Percentiles rank a stretch among this genome's conserved stretches.
These are phyloP conservation scores for Claviceps sp. DNA, from an alignment of 2,329 filamentous ascomycete species.

Conservation along the genomic window DNA sequence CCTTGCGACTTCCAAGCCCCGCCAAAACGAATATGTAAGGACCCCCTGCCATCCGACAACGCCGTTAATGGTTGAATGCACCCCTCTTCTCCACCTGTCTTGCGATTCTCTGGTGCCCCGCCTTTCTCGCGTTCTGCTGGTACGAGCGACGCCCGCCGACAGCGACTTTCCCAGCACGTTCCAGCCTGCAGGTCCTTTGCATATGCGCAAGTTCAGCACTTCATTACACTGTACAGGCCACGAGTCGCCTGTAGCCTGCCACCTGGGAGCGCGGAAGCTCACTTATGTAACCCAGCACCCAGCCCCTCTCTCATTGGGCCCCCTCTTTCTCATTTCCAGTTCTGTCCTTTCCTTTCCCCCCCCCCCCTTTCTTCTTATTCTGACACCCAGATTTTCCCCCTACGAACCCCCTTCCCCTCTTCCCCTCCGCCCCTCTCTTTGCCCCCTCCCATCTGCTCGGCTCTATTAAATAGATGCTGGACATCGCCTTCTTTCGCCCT, in stretches of 20 bases:
- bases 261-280: not conserved
- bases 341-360: constrained; percentile 9
- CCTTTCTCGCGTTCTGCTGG: constrained; percentile 9
- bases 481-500: constrained; percentile 11
- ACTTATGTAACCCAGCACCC: constrained; percentile 9
- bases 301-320: constrained; percentile 9
- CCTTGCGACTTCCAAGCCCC: too few species aligned
- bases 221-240: not conserved
- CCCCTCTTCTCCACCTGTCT: not conserved
- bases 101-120: not conserved
- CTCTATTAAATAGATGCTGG: constrained; percentile 5
- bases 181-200: constrained; percentile 2
- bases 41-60: not conserved
- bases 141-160: constrained; percentile 12
- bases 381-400: constrained; percentile 7
- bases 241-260: not conserved
- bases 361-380: constrained; percentile 10
- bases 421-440: constrained; percentile 1
- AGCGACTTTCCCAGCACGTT: constrained; percentile 1
- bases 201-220: not conserved
- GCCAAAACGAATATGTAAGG: too few species aligned
- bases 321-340: constrained; percentile 6
- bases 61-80: not conserved
- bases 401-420: constrained; percentile 4
- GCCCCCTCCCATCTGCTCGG: constrained; percentile 7